Conservation (phyloP, 257 asterid species). For the Thymus quinquecostatus region DNA sequence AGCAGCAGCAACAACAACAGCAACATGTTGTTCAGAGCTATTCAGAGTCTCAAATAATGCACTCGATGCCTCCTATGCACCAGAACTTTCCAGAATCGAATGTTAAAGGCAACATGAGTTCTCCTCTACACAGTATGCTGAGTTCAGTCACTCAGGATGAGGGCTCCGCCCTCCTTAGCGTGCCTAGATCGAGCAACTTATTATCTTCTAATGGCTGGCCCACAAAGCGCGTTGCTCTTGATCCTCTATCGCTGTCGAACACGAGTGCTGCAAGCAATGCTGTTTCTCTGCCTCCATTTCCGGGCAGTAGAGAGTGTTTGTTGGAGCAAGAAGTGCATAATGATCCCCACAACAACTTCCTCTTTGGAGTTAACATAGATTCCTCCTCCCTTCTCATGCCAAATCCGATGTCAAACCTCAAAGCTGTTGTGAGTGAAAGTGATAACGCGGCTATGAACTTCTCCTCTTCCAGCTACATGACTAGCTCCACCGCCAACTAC, state of each 20-base stretch:
- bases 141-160: constrained; percentile 57
- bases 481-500: constrained; percentile 51
- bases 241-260: constrained; percentile 42
- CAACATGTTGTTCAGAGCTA: constrained; percentile 30
- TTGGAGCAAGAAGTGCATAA: constrained; percentile 57
- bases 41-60: constrained; percentile 36
- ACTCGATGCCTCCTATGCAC: constrained; percentile 46
- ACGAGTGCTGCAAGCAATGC: constrained; percentile 41
- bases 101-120: constrained; percentile 39
- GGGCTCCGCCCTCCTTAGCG: constrained; percentile 44
- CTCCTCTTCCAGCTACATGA: constrained; percentile 58
- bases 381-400: constrained; percentile 60
- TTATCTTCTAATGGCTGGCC: constrained; percentile 62
- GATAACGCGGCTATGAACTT: constrained; percentile 45
- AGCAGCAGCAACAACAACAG: constrained; percentile 27
- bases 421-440: constrained; percentile 54
- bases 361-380: constrained; percentile 69
- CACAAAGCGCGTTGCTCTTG: constrained; percentile 62
- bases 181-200: constrained; percentile 45
- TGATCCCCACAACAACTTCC: constrained; percentile 65
- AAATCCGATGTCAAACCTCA: constrained; percentile 51
- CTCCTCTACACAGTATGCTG: constrained; percentile 59
- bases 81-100: constrained; percentile 46
- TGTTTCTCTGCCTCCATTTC: constrained; percentile 72
- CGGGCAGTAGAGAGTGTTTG: constrained; percentile 61